These are phyloP conservation scores for Ceratobasidium sp. DNA, from an alignment of 1,284 basidiomycete species.

Conservation along the genomic window DNA sequence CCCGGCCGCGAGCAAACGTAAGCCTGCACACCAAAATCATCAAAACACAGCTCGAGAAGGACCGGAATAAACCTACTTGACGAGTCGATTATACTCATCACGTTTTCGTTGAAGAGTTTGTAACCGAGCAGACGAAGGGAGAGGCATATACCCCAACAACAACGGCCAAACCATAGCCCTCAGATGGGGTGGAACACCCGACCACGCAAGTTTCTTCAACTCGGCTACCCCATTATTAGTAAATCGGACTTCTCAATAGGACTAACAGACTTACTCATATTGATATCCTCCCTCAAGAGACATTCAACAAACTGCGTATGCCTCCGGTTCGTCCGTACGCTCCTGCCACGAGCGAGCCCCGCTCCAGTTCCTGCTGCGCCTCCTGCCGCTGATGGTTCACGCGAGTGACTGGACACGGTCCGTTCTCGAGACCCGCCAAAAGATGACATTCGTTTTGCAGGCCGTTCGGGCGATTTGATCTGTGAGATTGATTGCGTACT, in stretches of 20 bases:
- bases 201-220: slow-evolving; percentile 93
- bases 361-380: too few species aligned
- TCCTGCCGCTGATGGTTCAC: background rate
- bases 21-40: slow-evolving; percentile 49
- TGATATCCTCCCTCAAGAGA: slow-evolving; percentile 70
- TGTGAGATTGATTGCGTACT: slow-evolving; percentile 40
- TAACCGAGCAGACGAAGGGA: slow-evolving; percentile 78
- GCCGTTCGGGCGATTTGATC: slow-evolving; percentile 33
- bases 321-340: slow-evolving; percentile 72
- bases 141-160: slow-evolving; percentile 90
- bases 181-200: slow-evolving; percentile 87
- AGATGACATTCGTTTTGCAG: background rate
- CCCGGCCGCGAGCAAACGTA: slow-evolving; percentile 86
- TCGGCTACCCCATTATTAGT: slow-evolving; percentile 60
- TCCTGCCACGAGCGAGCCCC: slow-evolving; percentile 60
- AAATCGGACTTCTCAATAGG: background rate
- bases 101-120: slow-evolving; percentile 86
- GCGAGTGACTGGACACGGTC: background rate
- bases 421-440: background rate
- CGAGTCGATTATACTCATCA: slow-evolving; percentile 88
- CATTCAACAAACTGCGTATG: slow-evolving; percentile 73
- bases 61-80: slow-evolving; percentile 54
- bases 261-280: slow-evolving; percentile 65
- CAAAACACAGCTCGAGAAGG: background rate
- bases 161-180: slow-evolving; percentile 95